Evolutionary conservation across 805 yeast genomes (phyloP).

Genomic region (Saturnispora silvae): DNA sequence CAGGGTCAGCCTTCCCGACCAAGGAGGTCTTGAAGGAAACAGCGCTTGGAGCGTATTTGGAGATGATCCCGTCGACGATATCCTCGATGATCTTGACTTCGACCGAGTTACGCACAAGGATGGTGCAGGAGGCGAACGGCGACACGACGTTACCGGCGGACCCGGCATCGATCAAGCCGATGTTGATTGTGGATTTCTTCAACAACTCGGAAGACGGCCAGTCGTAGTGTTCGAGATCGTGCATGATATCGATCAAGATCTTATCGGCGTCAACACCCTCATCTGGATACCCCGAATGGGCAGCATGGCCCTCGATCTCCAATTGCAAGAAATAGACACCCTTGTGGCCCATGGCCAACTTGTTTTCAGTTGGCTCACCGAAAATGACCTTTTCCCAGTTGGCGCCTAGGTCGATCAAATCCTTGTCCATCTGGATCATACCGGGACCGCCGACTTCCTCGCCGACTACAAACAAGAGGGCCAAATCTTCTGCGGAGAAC

Average conservation of each 20-base stretch:
- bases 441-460: slow-evolving; percentile 64
- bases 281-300: slow-evolving; percentile 65
- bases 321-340: slow-evolving; percentile 38
- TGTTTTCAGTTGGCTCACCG: slow-evolving; percentile 69
- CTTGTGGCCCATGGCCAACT: slow-evolving; percentile 61
- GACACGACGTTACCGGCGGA: slow-evolving; percentile 61
- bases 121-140: slow-evolving; percentile 39
- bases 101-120: slow-evolving; percentile 45
- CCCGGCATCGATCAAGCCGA: slow-evolving; percentile 50
- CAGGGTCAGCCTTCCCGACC: slow-evolving; percentile 28
- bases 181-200: slow-evolving; percentile 53
- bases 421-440: slow-evolving; percentile 36
- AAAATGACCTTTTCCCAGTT: slow-evolving; percentile 53
- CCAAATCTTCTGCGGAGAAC: slow-evolving; percentile 43
- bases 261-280: slow-evolving; percentile 55
- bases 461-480: slow-evolving; percentile 55
- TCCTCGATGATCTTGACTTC: slow-evolving; percentile 30
- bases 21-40: slow-evolving; percentile 11
- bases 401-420: slow-evolving; percentile 25
- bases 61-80: slow-evolving; percentile 27
- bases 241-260: slow-evolving; percentile 40
- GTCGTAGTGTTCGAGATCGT: slow-evolving; percentile 31
- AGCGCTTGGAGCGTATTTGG: slow-evolving; percentile 15
- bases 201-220: slow-evolving; percentile 43
- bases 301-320: slow-evolving; percentile 42